These are phyloP conservation scores for Eruca vesicaria DNA, from an alignment of 441 rosid species.

Conservation along the genomic window DNA sequence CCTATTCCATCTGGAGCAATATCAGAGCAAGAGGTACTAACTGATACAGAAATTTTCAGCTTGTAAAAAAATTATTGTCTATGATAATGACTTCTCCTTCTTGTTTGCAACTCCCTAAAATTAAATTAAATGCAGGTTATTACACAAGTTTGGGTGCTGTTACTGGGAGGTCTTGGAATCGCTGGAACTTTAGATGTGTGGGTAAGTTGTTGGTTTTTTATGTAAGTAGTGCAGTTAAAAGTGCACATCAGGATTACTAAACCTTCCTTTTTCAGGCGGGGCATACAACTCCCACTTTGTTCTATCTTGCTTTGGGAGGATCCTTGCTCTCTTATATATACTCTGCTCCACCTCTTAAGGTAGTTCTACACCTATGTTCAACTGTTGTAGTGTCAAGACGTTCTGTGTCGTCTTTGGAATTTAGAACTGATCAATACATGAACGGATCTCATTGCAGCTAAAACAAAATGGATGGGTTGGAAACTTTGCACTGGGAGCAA, in stretches of 20 bases:
- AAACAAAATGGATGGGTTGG: conserved; percentile 99
- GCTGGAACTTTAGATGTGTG: conserved; percentile 84
- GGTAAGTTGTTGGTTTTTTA: conserved; percentile 54
- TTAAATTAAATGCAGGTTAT: conserved; percentile 66
- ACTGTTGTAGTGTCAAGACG: background rate
- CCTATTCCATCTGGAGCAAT: conserved; percentile 97
- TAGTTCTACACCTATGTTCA: conserved; percentile 28
- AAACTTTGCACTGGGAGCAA: conserved; percentile 93
- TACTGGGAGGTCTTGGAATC: conserved; percentile 84
- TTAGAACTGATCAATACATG: conserved; percentile 12
- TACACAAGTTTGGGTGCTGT: conserved; percentile 85
- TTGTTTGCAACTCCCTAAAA: conserved; percentile 20
- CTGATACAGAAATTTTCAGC: background rate
- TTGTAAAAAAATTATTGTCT: background rate
- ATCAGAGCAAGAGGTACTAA: conserved; percentile 76
- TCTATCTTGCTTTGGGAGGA: conserved; percentile 95
- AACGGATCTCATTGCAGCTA: conserved; percentile 54
- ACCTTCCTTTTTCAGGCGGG: conserved; percentile 68
- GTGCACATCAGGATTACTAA: conserved; percentile 25
- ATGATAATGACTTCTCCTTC: conserved; percentile 7
- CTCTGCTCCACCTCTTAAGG: conserved; percentile 99
- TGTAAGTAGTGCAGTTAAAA: background rate
- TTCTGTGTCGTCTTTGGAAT: conserved; percentile 14
- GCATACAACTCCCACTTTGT: conserved; percentile 68
- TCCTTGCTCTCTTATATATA: conserved; percentile 88